phyloP scores from a whole-genome alignment of 306 rosid species.

The Mimosa bimucronata region DNA sequence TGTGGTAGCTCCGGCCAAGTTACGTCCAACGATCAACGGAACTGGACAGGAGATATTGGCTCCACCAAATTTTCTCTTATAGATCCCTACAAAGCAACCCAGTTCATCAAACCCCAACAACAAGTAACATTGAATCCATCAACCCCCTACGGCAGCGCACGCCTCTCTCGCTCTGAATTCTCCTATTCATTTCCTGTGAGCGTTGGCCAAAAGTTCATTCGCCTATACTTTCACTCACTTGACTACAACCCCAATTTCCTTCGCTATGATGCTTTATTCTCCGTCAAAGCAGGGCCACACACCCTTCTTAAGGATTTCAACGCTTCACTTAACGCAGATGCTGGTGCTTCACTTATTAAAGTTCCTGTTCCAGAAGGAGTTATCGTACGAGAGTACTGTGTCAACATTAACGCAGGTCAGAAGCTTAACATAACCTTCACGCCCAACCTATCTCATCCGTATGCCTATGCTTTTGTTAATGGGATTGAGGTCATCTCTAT shows the following conservation, averaged over 20 bases:
- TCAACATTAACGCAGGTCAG: conserved; percentile 25
- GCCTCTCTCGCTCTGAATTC: background rate
- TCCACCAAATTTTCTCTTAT: background rate
- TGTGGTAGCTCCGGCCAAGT: too few relatives aligned
- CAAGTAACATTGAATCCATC: background rate
- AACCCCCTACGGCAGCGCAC: background rate
- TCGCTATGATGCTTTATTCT: background rate
- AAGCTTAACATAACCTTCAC: conserved; percentile 46
- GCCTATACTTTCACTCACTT: background rate
- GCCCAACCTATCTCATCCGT: conserved; percentile 24
- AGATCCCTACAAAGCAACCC: background rate
- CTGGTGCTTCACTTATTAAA: background rate
- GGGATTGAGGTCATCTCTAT: conserved; percentile 60
- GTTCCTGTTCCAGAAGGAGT: too few relatives aligned
- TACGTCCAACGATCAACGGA: too few relatives aligned
- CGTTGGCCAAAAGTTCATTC: too few relatives aligned
- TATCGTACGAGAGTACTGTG: conserved; percentile 25
- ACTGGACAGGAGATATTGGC: background rate
- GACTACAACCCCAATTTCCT: too few relatives aligned
- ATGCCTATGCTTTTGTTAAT: conserved; percentile 52
- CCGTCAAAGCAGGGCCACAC: conserved; percentile 5
- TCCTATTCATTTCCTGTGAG: too few relatives aligned
- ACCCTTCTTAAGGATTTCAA: background rate
- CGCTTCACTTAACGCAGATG: conserved; percentile 19
- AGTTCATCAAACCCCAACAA: background rate